Percentiles rank a stretch among this genome's conserved stretches.
These are phyloP conservation scores for Desmodesmus armatus DNA, from an alignment of 139 green algal genomes.

Conservation along the genomic window DNA sequence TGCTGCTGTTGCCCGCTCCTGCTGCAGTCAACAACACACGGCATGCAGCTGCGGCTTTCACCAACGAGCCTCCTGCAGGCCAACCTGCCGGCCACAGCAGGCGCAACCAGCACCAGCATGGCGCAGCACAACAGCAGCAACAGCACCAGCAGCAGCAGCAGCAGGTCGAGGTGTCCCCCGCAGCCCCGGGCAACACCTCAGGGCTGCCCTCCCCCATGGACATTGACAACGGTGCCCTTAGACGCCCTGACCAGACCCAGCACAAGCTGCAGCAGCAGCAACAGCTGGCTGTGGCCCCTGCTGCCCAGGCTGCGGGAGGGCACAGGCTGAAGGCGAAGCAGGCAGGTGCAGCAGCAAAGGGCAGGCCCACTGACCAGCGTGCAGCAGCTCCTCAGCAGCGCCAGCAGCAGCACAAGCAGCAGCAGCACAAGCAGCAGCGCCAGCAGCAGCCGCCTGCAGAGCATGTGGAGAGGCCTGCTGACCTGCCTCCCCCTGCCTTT, in stretches of 20 bases:
- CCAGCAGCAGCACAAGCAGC: not conserved
- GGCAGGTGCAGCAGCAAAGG: too few relatives aligned
- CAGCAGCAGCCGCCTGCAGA: not conserved
- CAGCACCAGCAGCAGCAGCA: slow-evolving; percentile 2
- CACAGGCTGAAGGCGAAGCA: too few relatives aligned
- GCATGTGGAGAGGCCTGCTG: too few relatives aligned
- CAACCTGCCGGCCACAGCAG: not conserved
- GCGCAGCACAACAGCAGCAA: slow-evolving; percentile 10
- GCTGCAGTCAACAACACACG: not conserved
- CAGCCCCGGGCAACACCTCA: too few relatives aligned
- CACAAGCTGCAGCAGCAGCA: not conserved
- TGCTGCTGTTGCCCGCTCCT: too few relatives aligned
- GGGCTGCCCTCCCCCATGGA: too few relatives aligned
- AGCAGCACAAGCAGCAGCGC: not conserved
- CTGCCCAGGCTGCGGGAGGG: not conserved
- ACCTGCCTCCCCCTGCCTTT: too few relatives aligned
- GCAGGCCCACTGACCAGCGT: too few relatives aligned
- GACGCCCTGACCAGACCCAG: too few relatives aligned
- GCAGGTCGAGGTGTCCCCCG: not conserved
- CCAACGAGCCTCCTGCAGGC: too few relatives aligned
- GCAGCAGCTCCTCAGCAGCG: not conserved
- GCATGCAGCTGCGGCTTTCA: not conserved
- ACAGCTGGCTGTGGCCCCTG: not conserved
- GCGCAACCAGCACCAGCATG: slow-evolving; percentile 4
- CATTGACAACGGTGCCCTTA: too few relatives aligned